Evolutionary conservation across 176 grass and related monocot genomes (phyloP), one percentile per base, ranked within the genome.

Genomic region (Thinopyrum elongatum): DNA sequence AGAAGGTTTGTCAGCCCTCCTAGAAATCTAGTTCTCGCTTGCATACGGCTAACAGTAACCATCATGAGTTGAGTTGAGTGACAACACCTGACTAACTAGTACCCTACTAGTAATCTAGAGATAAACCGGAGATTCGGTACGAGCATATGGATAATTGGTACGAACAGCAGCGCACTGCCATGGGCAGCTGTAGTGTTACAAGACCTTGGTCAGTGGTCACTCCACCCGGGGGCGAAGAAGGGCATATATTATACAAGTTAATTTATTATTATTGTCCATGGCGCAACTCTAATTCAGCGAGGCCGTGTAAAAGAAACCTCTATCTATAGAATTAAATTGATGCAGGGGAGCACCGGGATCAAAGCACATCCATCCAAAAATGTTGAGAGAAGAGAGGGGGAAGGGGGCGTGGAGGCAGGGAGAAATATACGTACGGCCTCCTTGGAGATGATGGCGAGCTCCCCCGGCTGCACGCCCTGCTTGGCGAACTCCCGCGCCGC

Each of bases 401-500:
- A 22, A 16, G 7, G 27, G 7, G 21, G n/a, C n/a, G n/a, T n/a
- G n/a, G n/a, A n/a, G n/a, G n/a, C n/a, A n/a, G 13, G 26, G 27
- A 23, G 57, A n/a, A 35, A 2, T 38, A 2, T 70, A 1, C 77
- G 31, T 94, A 95, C 94, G 19, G 92, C 92, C 78, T 98, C 97
- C 89, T 95, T 98, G 70, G 97, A 98, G 86, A 98, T 94, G 84
- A 98, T 87, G 70, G 94, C 94, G 29, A 98, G 90, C 87, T 98
- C 94, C 84, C 97, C 97, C 2, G 92, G 93, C 75, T 94, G 73
- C 17, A 92, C 74, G 41, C 90, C 88, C 82, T 91, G 90, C 82
- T 98, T 95, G 3, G 82, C 86, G 59, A 98, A 98, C 86, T 98
- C 97, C 66, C 86, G 86, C 8, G 94, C 93, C 29, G 97, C 97